Evolutionary conservation across 139 green algal species (phyloP), one percentile per base, ranked within the genome.

Genomic region (Chlorella ohadii): DNA sequence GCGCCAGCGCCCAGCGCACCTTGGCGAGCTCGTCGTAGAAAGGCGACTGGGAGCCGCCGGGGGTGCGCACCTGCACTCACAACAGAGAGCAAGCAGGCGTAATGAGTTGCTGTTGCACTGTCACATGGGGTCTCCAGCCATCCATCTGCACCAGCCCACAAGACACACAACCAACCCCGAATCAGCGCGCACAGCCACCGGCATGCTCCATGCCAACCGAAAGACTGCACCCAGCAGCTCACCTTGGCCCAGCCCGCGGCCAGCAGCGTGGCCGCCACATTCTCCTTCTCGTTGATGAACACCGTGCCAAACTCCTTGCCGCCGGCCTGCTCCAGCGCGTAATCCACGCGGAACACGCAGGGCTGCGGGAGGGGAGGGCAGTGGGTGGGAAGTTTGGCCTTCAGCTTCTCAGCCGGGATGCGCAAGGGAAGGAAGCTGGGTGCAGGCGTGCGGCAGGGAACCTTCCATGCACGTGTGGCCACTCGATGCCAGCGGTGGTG

Each of bases 261-360:
- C 4, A 96, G 94, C 11, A 97, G 87, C 0, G 77, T 63, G 6
- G 98, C 33, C 0, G 92, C 92, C 19, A 98, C 81, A 78, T 99
- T 99, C 41, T 97, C 91, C 57, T 92, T 89, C 19, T 92, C 87
- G 27, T 88, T 88, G 3, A 98, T 68, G 84, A 98, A 98, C 1
- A 99, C 90, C 19, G 87, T 94, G 77, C 96, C 97, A 87, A 99
- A 99, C 88, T 98, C 96, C 13, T 94, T 90, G 66, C 92, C 93
- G 56, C 89, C 90, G 22, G 96, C 92, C 39, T 86, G 88, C 78
- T 97, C 93, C 38, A 99, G 89, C 7, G 88, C 88, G 78, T 99
- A 99, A 87, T 99, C 96, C 38, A 98, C 91, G 36, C 92, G 93
- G 85, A 99, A 99, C 28, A 95, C 91, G 65, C 91, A 93, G 33